Evolutionary conservation across 495 filamentous ascomycete species (phyloP), one percentile per base, ranked within the genome.

Genomic region (Penicillium coprophilum): DNA sequence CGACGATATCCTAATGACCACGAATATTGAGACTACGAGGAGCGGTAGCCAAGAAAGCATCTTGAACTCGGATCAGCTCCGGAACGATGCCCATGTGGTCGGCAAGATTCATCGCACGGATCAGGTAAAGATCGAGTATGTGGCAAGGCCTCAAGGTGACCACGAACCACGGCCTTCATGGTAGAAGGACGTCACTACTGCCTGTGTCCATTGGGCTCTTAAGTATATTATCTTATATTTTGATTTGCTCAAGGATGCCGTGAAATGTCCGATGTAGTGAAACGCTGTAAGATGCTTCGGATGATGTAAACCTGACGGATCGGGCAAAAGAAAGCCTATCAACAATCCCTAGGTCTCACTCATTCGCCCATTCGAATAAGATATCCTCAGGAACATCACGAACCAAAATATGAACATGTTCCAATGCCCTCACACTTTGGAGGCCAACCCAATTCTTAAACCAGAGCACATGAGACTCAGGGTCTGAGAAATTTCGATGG

Each of bases 361-460:
- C 77, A 5, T 68, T 67, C 5, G 83, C 83, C 88, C 88, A 91
- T 65, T 83, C 77, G 28, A 76, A 59, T 44, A 91, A 49, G 51
- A 89, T 59, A 8, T 77, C 74, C 36, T 85, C 78, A 7, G 81
- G 81, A 30, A 84, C 82, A 71, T 82, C 84, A 55, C 74, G 80
- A 13, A 91, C 74, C 55, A 91, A 69, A 13, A 91, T 75, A 78
- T 90, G 87, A 6, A 90, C 74, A 77, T 90, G 92, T 62, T 96
- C 92, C 54, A 96, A 71, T 7, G 84, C 81, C 49, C 87, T 76
- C 46, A 97, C 91, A 68, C 91, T 95, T 75, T 96, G 91, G 66
- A 96, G 69, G n/a, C 82, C 82, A 47, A 84, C 85, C 88, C 89
- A 95, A 65, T 97, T 97, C 80, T 96, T 96, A 66, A 96, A 96